Conservation (phyloP, 1,284 basidiomycete species). For the Pseudozyma hubeiensis region DNA sequence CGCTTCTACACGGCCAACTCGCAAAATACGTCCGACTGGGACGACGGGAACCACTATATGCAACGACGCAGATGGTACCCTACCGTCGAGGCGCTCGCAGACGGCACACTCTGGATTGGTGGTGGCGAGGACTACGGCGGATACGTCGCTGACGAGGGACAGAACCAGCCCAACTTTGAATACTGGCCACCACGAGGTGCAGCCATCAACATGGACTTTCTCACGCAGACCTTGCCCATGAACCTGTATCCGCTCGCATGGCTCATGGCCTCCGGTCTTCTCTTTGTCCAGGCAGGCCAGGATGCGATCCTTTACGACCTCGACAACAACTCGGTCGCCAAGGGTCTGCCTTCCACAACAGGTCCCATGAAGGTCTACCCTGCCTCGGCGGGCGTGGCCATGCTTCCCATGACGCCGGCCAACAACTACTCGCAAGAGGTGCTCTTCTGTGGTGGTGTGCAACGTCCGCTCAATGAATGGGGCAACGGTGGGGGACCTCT, state of each 20-base stretch:
- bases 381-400: constrained; percentile 86
- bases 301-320: constrained; percentile 44
- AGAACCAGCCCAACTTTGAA: constrained; percentile 50
- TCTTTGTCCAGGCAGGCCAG: constrained; percentile 59
- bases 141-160: constrained; percentile 29
- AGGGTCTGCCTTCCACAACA: constrained; percentile 29
- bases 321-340: constrained; percentile 26
- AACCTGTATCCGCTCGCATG: constrained; percentile 61
- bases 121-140: constrained; percentile 45
- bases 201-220: constrained; percentile 43
- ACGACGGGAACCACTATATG: constrained; percentile 40
- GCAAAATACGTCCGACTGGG: constrained; percentile 21
- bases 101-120: constrained; percentile 40
- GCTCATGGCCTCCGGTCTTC: constrained; percentile 53
- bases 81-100: constrained; percentile 44
- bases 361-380: constrained; percentile 76
- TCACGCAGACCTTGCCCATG: constrained; percentile 40
- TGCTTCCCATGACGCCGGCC: constrained; percentile 87
- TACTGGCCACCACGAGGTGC: constrained; percentile 42
- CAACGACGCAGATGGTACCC: constrained; percentile 44
- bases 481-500: constrained; percentile 54
- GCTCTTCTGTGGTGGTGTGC: constrained; percentile 86
- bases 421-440: constrained; percentile 88
- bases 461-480: constrained; percentile 69
- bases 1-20: constrained; percentile 43